Conservation (phyloP, 2,329 filamentous ascomycete species). For the Sporothrix phasma region DNA sequence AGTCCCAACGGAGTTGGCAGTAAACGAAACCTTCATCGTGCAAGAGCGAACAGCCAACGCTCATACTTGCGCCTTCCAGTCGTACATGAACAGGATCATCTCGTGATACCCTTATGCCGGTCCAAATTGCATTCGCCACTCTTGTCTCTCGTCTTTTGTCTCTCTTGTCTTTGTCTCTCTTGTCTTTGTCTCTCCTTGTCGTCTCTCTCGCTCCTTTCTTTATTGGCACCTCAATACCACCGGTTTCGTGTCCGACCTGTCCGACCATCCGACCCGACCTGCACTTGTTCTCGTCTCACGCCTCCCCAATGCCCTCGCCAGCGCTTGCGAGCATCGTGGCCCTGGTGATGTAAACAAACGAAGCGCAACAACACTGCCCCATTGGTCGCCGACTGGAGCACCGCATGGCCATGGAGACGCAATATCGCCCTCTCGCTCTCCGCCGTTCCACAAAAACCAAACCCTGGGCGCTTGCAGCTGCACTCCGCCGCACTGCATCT, state of each 20-base stretch:
- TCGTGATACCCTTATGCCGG: background rate
- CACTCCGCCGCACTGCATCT: slow-evolving; percentile 3
- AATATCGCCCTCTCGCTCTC: background rate
- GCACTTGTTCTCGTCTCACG: background rate
- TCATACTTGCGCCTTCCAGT: no score
- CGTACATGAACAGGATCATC: no score
- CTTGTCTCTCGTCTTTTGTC: background rate
- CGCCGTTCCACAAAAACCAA: slow-evolving; percentile 7
- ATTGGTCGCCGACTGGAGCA: background rate
- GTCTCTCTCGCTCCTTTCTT: background rate
- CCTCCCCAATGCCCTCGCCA: background rate
- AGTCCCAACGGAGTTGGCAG: background rate
- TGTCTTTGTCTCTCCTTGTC: background rate
- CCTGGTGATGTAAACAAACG: slow-evolving; percentile 5
- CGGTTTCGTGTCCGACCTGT: background rate
- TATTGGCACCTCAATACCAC: background rate
- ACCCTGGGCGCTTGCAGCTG: slow-evolving; percentile 6
- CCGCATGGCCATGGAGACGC: slow-evolving; percentile 5
- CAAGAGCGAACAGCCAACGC: background rate
- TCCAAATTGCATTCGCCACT: no score
- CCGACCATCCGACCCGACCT: background rate
- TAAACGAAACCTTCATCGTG: background rate
- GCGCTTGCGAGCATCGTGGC: background rate
- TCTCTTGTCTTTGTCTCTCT: background rate
- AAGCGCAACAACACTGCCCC: background rate